These are phyloP conservation scores for Incumbomyces delicatus DNA, from an alignment of 2,329 filamentous ascomycete genomes.

Conservation along the genomic window DNA sequence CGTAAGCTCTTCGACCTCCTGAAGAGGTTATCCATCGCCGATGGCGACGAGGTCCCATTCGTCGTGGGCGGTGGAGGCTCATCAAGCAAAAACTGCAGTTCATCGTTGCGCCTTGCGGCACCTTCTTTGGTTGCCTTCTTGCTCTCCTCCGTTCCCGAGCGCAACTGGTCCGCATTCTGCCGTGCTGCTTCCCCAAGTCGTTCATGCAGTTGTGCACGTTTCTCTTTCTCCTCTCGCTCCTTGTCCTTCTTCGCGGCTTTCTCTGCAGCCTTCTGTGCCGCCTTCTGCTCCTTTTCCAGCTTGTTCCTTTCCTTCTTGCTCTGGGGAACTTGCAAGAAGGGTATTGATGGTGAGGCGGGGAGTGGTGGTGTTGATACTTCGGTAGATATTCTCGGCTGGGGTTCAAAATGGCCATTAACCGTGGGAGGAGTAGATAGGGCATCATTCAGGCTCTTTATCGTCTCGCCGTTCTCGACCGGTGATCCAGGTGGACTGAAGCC, in stretches of 20 bases:
- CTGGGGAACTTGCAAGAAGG: constrained; percentile 28
- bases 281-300: constrained; percentile 50
- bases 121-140: constrained; percentile 52
- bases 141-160: constrained; percentile 56
- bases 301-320: constrained; percentile 57
- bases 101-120: constrained; percentile 26
- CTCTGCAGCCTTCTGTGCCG: constrained; percentile 37
- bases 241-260: constrained; percentile 39
- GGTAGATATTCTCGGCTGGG: constrained; percentile 8
- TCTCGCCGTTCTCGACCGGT: constrained; percentile 29
- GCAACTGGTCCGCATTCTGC: constrained; percentile 52
- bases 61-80: constrained; percentile 12
- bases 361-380: constrained; percentile 14
- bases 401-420: constrained; percentile 20
- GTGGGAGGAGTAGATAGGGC: constrained; percentile 51
- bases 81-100: constrained; percentile 11
- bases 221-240: constrained; percentile 46
- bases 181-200: constrained; percentile 48
- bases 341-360: constrained; percentile 20
- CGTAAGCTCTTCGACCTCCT: constrained; percentile 46
- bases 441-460: constrained; percentile 53
- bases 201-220: constrained; percentile 39
- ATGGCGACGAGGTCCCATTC: not conserved
- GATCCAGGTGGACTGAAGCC: constrained; percentile 29
- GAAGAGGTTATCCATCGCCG: constrained; percentile 49